phyloP scores from a whole-genome alignment of 768 basidiomycete genomes.

The Tricholoma flavovirens region DNA sequence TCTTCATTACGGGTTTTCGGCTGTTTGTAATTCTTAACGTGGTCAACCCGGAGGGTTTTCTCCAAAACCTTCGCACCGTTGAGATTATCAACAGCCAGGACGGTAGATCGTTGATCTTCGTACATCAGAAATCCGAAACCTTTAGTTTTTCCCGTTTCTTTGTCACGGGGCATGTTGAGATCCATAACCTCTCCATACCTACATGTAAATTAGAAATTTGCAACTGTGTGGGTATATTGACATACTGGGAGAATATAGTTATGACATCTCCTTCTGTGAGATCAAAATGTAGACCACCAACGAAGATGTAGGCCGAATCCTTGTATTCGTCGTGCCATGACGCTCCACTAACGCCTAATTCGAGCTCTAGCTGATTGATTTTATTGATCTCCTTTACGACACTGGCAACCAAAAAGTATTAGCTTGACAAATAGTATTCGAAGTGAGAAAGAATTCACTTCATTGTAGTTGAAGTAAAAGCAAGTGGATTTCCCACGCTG shows the following conservation, averaged over 20 bases:
- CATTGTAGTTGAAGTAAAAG: slow-evolving; percentile 40
- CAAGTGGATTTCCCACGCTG: slow-evolving; percentile 33
- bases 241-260: slow-evolving; percentile 92
- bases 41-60: slow-evolving; percentile 85
- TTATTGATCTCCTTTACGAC: slow-evolving; percentile 90
- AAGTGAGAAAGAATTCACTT: slow-evolving; percentile 48
- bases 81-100: slow-evolving; percentile 97
- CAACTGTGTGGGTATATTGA: background rate
- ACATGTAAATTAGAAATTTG: slow-evolving; percentile 3
- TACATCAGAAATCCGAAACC: slow-evolving; percentile 99
- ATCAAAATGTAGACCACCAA: slow-evolving; percentile 83
- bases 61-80: slow-evolving; percentile 90
- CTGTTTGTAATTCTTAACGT: slow-evolving; percentile 90
- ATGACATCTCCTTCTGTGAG: slow-evolving; percentile 97
- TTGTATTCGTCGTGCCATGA: slow-evolving; percentile 99
- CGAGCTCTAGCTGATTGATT: slow-evolving; percentile 89
- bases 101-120: slow-evolving; percentile 93
- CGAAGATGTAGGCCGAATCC: slow-evolving; percentile 94
- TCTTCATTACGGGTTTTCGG: slow-evolving; percentile 68
- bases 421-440: background rate
- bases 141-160: slow-evolving; percentile 81
- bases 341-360: slow-evolving; percentile 60
- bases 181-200: slow-evolving; percentile 98
- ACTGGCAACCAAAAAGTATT: slow-evolving; percentile 34
- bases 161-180: slow-evolving; percentile 91